Base-by-base conservation (phyloP, 768 basidiomycete species). In the Psilocybe sp. region DNA sequence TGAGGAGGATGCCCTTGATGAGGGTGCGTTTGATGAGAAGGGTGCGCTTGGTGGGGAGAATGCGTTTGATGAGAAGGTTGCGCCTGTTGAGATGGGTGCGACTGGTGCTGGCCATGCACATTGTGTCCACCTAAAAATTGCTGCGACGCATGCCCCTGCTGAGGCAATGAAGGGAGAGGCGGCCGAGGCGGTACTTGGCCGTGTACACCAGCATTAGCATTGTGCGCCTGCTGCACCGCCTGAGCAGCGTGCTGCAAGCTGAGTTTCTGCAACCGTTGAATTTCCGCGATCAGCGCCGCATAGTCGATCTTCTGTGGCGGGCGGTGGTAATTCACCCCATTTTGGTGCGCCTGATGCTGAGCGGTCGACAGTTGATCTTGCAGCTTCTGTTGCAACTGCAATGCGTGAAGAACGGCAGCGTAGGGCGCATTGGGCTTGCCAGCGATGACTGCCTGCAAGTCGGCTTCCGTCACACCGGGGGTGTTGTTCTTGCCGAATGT, bases 381-480 rank as follows among this genome's bases (percentile, higher is more conserved):
- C 13, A 49, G 37, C 44, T 64, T 62, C 40, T 68, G 69, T 48
- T 68, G 66, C 14, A 60, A 56, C 23, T 60, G 35, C 40, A 72
- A 53, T 2, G 65, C 66, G 49, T 65, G 59, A 15, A 72, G 64
- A 4, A 70, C 63, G 0, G 45, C 61, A 28, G 60, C 58, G 52
- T 72, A 74, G 53, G 71, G 61, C 18, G 69, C 70, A 44, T 63
- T 50, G 5, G 64, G 65, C 18, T 55, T 52, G 2, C 64, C 66
- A 42, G 69, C 57, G 19, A 69, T 46, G 16, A 70, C 67, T 23
- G 61, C 61, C 44, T 69, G 64, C 38, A 72, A 47, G 35, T 66
- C 60, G 10, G 57, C 41, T 31, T 56, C 54, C 1, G 56, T 55
- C 12, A 64, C 45, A 4, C 54, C 56, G 3, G 43, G 55, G 12